Evolutionary conservation across 176 grass and related monocot genomes (phyloP).

Genomic region (Cenchrus fungigraminus): DNA sequence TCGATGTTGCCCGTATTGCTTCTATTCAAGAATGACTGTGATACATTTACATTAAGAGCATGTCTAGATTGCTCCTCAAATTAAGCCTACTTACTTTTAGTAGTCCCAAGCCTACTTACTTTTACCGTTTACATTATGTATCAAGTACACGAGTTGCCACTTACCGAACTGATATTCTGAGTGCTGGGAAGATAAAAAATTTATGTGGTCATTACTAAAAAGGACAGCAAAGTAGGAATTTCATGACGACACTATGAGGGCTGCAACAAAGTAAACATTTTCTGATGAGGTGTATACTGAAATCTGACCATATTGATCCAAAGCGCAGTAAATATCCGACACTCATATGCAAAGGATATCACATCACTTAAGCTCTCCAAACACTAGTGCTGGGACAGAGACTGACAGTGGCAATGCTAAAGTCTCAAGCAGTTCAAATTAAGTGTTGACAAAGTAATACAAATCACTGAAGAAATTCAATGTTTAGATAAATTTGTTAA

Average conservation of each 20-base stretch:
- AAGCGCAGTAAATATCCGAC: not conserved
- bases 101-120: not conserved
- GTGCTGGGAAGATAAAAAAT: not conserved
- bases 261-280: not conserved
- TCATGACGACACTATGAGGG: not conserved
- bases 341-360: not conserved
- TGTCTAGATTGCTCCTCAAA: not conserved
- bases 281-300: not conserved
- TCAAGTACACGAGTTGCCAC: not conserved
- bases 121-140: not conserved
- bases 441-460: conserved; percentile 9
- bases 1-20: not conserved
- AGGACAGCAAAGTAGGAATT: not conserved
- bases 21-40: not conserved
- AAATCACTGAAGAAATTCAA: conserved; percentile 1
- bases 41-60: conserved; percentile 8
- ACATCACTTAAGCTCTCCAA: not conserved
- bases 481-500: not conserved
- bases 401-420: not conserved
- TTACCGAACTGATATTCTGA: not conserved
- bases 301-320: not conserved
- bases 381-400: not conserved
- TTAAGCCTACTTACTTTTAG: not conserved
- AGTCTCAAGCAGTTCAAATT: not conserved
- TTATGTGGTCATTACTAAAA: not conserved